Base-by-base conservation (phyloP, 345 rosid species). In the Eucalyptus erythrocorys region DNA sequence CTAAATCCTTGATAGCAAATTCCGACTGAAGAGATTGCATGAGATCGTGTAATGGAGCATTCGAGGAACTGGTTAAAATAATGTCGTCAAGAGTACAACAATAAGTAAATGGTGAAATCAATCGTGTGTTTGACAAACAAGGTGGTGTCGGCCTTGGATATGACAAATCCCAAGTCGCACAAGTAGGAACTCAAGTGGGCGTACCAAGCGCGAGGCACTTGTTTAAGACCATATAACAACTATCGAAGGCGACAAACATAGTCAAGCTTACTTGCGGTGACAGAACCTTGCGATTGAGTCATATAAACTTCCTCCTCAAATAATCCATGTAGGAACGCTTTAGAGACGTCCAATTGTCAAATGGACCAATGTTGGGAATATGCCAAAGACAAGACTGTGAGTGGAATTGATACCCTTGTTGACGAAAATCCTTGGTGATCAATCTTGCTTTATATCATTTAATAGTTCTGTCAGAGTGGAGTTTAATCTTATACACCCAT, bases 241-340 rank as follows among this genome's bases (percentile, higher is more conserved):
- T 13, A 13, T 27, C 1, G 16, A 59, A 59, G 32, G 32, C 1
- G 7, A 59, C 16, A 27, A 1, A 27, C 32, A 0, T 12, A 59
- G 16, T 59, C 2, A 0, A 30, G 66, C 66, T 59, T 59, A 59
- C 66, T 59, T 6, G 66, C 32, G 27, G 12, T 32, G 27, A 59
- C 66, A 27, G 27, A 59, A 27, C 0, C 4, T 3, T 59, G 32
- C 2, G 32, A 13, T 59, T 59, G 66, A 59, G 32, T 59, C 66
- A 59, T 1, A 59, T 59, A 59, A 12, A 59, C 66, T 59, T 59
- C 66, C 66, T 59, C 16, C 8, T 27, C 32, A 59, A 59, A 30
- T 59, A 26, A 13, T 59, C 0, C 7, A 16, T 59, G 66, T 27
- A 27, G 32, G 15, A 59, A 59, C 2, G 16, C 66, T 27, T 27